Conservation (phyloP, 2,329 filamentous ascomycete genomes). For the Fusarium secorum region DNA sequence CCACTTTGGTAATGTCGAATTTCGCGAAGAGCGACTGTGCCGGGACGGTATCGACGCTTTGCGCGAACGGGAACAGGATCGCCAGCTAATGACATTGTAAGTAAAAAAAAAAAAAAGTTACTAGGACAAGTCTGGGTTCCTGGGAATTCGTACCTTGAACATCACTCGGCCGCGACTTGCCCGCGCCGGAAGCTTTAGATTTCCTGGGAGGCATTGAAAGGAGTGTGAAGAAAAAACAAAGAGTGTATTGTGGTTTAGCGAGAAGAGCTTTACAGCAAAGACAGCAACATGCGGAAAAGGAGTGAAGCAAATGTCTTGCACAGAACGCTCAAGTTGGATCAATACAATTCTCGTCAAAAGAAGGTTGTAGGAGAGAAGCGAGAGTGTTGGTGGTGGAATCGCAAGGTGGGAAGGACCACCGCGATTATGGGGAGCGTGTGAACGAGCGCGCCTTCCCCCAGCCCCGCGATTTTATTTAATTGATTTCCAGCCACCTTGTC, state of each 20-base stretch:
- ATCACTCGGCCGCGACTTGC: constrained; percentile 49
- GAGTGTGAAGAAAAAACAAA: constrained; percentile 4
- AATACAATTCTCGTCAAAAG: constrained; percentile 14
- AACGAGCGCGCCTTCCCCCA: constrained; percentile 30
- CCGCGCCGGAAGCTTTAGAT: constrained; percentile 23
- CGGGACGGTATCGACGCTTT: constrained; percentile 74
- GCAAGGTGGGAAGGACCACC: constrained; percentile 28
- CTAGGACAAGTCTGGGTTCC: not conserved
- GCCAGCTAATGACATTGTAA: constrained; percentile 62
- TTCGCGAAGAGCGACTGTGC: constrained; percentile 88
- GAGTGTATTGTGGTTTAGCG: not conserved
- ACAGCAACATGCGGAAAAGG: not conserved
- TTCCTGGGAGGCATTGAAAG: constrained; percentile 37
- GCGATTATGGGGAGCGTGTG: constrained; percentile 11
- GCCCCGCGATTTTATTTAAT: constrained; percentile 43
- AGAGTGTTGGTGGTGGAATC: not conserved
- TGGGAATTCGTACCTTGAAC: constrained; percentile 50
- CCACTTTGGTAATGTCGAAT: constrained; percentile 90
- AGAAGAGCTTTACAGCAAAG: constrained; percentile 10
- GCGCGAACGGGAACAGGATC: constrained; percentile 72
- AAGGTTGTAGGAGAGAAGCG: constrained; percentile 3
- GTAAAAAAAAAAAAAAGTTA: constrained; percentile 23
- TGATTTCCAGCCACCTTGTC: constrained; percentile 30
- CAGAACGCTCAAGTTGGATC: constrained; percentile 9
- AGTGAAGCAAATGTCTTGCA: constrained; percentile 1